These are phyloP conservation scores for Suzukiozyma palmioleophila DNA, from an alignment of 1,139 yeast species.

Conservation along the genomic window DNA sequence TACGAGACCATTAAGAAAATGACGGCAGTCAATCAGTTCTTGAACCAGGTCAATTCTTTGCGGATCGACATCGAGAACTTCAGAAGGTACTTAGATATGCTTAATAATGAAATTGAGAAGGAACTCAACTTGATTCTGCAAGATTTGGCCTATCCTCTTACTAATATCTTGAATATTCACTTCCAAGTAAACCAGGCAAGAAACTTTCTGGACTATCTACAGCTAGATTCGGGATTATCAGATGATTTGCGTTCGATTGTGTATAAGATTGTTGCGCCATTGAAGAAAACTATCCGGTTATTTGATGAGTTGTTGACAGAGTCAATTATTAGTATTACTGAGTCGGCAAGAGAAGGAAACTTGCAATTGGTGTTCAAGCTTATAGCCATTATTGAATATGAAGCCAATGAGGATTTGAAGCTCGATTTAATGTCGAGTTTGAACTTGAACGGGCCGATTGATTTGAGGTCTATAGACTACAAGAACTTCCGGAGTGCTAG, in stretches of 20 bases:
- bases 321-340: conserved; percentile 61
- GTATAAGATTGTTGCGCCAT: conserved; percentile 51
- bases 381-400: conserved; percentile 74
- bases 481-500: conserved; percentile 37
- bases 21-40: conserved; percentile 65
- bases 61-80: conserved; percentile 60
- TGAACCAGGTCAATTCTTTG: conserved; percentile 64
- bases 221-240: conserved; percentile 51
- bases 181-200: conserved; percentile 64
- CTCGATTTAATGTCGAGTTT: conserved; percentile 48
- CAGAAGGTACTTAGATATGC: conserved; percentile 43
- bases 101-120: conserved; percentile 50
- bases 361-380: conserved; percentile 63
- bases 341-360: conserved; percentile 65
- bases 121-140: conserved; percentile 48
- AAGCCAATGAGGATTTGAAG: conserved; percentile 72
- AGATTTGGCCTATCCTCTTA: conserved; percentile 53
- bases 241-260: conserved; percentile 73
- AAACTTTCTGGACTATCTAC: conserved; percentile 74
- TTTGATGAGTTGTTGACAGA: conserved; percentile 67
- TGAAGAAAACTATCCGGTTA: conserved; percentile 43
- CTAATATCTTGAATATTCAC: conserved; percentile 63
- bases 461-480: conserved; percentile 22
- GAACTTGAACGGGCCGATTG: conserved; percentile 17
- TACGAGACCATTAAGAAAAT: conserved; percentile 58